A percentile compares a stretch with the other conserved stretches of the same genome.
phyloP scores from a whole-genome alignment of 345 rosid genomes.

The Cardamine occulta region DNA sequence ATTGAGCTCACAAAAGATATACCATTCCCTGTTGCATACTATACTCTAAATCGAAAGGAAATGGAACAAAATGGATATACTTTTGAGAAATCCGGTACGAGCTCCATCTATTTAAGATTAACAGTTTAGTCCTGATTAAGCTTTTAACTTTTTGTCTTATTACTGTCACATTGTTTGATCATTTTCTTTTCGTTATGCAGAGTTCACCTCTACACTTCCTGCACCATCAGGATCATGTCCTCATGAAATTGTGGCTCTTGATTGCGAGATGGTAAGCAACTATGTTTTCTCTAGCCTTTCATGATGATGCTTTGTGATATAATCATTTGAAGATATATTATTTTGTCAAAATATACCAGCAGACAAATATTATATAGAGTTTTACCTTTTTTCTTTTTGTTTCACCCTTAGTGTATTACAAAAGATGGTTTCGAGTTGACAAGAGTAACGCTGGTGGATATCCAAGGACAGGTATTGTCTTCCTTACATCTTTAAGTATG shows the following conservation, averaged over 20 bases:
- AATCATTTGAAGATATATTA: not conserved
- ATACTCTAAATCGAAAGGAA: constrained; percentile 73
- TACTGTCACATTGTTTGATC: constrained; percentile 21
- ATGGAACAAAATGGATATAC: constrained; percentile 81
- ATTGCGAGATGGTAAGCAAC: constrained; percentile 87
- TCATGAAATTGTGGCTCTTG: constrained; percentile 77
- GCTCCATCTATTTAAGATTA: not conserved
- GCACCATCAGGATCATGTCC: constrained; percentile 63
- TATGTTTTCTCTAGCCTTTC: constrained; percentile 9
- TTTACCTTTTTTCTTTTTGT: constrained; percentile 19
- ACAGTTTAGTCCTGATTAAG: constrained; percentile 7
- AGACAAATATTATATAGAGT: not conserved
- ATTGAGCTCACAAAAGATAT: constrained; percentile 58
- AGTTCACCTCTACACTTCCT: constrained; percentile 69
- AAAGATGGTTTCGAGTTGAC: constrained; percentile 88
- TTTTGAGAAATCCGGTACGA: constrained; percentile 61
- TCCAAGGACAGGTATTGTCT: constrained; percentile 71
- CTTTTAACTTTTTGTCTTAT: constrained; percentile 16
- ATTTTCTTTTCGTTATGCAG: constrained; percentile 47
- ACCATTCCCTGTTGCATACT: constrained; percentile 80
- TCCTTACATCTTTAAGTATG: constrained; percentile 2
- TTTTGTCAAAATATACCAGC: constrained; percentile 8
- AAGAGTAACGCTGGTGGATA: constrained; percentile 83
- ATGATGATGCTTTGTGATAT: constrained; percentile 1
- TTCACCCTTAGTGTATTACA: constrained; percentile 67